Evolutionary conservation across 768 basidiomycete genomes (phyloP).

Genomic region (Rhodotorula kratochvilovae): DNA sequence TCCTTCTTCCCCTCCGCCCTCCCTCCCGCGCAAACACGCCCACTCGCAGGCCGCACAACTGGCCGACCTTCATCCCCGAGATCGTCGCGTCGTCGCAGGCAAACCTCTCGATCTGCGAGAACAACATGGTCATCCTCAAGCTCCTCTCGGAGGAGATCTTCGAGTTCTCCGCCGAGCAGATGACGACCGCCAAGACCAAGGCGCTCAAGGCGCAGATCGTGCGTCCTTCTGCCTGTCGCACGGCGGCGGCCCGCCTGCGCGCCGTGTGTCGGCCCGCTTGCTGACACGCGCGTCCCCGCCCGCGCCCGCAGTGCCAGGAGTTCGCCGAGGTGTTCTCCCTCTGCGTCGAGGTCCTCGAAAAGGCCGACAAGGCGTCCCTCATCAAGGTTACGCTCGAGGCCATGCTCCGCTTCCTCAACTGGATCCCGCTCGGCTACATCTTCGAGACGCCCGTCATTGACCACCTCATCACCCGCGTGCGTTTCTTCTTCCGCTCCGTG

Average conservation of each 20-base stretch:
- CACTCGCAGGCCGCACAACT: conserved; percentile 69
- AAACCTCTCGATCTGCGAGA: conserved; percentile 93
- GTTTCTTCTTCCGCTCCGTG: conserved; percentile 44
- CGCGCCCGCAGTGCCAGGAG: conserved; percentile 39
- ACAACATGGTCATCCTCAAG: conserved; percentile 98
- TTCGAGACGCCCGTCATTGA: conserved; percentile 98
- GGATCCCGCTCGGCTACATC: conserved; percentile 98
- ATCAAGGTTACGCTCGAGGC: conserved; percentile 95
- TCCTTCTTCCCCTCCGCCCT: no score
- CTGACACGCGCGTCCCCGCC: background rate
- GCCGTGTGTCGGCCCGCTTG: no score
- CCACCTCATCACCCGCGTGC: conserved; percentile 78
- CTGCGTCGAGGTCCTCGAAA: conserved; percentile 91
- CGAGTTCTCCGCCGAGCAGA: conserved; percentile 95
- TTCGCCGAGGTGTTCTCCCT: conserved; percentile 90
- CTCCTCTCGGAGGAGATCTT: conserved; percentile 98
- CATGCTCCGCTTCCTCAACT: conserved; percentile 88
- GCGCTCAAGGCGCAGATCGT: conserved; percentile 95
- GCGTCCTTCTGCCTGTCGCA: conserved; percentile 60
- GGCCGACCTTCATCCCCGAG: conserved; percentile 95
- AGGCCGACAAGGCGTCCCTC: conserved; percentile 90
- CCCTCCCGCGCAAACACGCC: background rate
- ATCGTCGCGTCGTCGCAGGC: conserved; percentile 96
- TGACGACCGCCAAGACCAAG: conserved; percentile 97
- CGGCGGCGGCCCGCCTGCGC: no score